These are phyloP conservation scores for Penicillium sumatraense DNA, from an alignment of 2,329 filamentous ascomycete genomes.

Conservation along the genomic window DNA sequence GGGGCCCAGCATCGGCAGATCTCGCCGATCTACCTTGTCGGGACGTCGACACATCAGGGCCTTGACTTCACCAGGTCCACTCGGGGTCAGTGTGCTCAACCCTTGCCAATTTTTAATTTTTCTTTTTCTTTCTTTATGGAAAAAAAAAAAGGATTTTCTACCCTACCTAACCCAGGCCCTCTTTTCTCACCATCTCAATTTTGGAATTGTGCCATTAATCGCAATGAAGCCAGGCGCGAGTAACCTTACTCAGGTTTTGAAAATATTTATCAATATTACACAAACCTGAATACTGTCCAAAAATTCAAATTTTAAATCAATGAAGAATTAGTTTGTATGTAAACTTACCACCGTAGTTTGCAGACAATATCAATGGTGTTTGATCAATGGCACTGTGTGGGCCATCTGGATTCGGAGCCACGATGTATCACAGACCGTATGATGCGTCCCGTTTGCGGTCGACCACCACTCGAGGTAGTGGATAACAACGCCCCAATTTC, in stretches of 20 bases:
- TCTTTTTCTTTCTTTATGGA: no score
- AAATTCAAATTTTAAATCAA: no score
- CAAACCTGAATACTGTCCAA: no score
- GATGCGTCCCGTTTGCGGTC: constrained; percentile 14
- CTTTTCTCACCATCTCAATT: no score
- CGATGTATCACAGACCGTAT: constrained; percentile 14
- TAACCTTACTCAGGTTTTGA: no score
- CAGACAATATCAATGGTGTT: not conserved
- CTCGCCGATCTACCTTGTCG: constrained; percentile 14
- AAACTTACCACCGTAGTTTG: no score
- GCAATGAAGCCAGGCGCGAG: no score
- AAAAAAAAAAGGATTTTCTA: no score
- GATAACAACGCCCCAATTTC: not conserved
- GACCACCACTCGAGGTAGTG: not conserved
- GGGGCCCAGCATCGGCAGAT: constrained; percentile 9
- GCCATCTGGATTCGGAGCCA: not conserved
- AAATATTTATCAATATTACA: no score
- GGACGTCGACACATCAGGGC: constrained; percentile 9
- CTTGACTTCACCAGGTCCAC: not conserved
- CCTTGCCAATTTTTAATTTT: not conserved
- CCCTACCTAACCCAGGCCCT: no score
- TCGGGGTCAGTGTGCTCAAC: not conserved
- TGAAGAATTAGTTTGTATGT: no score
- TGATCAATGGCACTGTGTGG: not conserved
- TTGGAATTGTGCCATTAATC: no score